Base-by-base conservation (phyloP, 148 eudicot genomes). In the Rhododendron molle region DNA sequence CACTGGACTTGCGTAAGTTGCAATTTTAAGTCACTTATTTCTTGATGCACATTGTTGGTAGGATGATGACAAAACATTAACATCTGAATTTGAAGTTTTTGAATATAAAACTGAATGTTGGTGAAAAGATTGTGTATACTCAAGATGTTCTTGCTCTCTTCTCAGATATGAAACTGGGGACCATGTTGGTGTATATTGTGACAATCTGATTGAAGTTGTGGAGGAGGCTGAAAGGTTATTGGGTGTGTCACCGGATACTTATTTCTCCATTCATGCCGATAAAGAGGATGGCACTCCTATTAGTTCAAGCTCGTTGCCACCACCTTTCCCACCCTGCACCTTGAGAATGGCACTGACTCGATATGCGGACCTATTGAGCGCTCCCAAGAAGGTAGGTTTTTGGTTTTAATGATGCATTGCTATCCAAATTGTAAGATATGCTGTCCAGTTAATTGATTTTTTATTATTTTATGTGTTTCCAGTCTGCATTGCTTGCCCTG, bases 151-250 rank as follows among this genome's bases (percentile, higher is more conserved):
- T 82, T 84, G 81, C 32, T 56, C 87, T 69, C 16, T 84, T 28
- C 52, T 47, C 91, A 97, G 99, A 83, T 97, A 97, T 88, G 99
- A 97, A 89, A 97, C 99, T 58, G 99, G 99, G 38, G 99, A 97
- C 86, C 99, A 97, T 91, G 98, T 95, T 87, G 99, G 99, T 85
- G 99, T 97, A 23, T 97, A 92, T 88, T 91, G 94, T 90, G 96
- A 97, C 83, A 97, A 97, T 86, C 85, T 90, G 78, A 71, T 83
- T 71, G 98, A 97, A 90, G 88, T 84, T 44, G 98, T 95, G 34
- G 98, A 92, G 87, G 98, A 94, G 80, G 99, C 98, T 65, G 96
- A 92, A 88, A 92, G 91, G 73, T 87, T 97, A 62, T 85, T 97
- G 20, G 91, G 85, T 80, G 40, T 92, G 81, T 87, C 95, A 11